Conservation (phyloP, 257 asterid genomes). For the Marsdenia floribunda region DNA sequence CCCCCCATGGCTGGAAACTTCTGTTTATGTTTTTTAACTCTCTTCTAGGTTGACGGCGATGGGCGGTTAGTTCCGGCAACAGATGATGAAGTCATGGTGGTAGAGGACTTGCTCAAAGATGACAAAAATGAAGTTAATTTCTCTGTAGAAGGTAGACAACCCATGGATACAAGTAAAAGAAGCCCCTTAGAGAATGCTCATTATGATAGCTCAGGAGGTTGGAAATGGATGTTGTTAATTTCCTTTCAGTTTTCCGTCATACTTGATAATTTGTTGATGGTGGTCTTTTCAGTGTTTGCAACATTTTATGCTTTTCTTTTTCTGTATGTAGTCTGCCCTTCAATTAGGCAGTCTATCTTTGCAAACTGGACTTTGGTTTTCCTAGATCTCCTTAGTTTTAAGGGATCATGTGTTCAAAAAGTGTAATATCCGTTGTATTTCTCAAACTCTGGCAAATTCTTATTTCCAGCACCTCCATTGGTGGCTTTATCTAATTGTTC, state of each 20-base stretch:
- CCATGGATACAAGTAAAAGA: slow-evolving; percentile 29
- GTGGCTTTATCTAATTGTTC: neutral
- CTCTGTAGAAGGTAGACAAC: slow-evolving; percentile 29
- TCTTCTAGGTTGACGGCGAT: slow-evolving; percentile 68
- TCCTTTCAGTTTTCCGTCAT: neutral
- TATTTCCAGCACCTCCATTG: neutral
- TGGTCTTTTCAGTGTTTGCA: neutral
- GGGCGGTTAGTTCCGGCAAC: slow-evolving; percentile 98
- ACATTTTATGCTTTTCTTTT: neutral
- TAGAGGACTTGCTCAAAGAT: slow-evolving; percentile 66
- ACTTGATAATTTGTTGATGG: neutral
- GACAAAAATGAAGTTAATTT: slow-evolving; percentile 38
- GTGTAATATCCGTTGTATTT: neutral
- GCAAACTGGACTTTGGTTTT: neutral
- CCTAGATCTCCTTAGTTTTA: neutral
- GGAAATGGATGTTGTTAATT: slow-evolving; percentile 1
- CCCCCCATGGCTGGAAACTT: neutral
- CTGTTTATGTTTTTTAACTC: slow-evolving; percentile 8
- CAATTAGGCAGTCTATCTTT: neutral
- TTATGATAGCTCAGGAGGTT: slow-evolving; percentile 45
- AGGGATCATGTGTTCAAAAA: neutral
- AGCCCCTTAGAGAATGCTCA: slow-evolving; percentile 25
- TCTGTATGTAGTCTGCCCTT: neutral
- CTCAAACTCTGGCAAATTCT: neutral
- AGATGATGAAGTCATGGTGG: slow-evolving; percentile 75